Base-by-base conservation (phyloP, 331 rosid species). In the Cydonia oblonga region DNA sequence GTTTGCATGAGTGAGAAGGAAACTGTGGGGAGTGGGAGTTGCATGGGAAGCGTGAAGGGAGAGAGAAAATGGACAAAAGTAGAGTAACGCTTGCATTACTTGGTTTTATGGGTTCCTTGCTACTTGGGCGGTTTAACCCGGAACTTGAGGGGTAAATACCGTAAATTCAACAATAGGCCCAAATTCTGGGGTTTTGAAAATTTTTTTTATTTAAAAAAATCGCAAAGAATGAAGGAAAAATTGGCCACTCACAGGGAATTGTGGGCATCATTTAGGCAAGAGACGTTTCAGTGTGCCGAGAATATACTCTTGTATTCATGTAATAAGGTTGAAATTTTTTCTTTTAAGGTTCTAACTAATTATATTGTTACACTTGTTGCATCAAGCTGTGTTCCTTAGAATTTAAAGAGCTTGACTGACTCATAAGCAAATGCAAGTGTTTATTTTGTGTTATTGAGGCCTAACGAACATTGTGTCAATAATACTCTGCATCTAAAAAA, bases 41-140 rank as follows among this genome's bases (percentile, higher is more conserved):
- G 58, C 64, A 72, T 57, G 75, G 59, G 51, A 73, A 58, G 68
- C 75, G 70, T 73, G 75, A 60, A 60, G 75, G 69, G 46, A 46
- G 75, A 73, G 78, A 73, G 66, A 29, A 67, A 33, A 35, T 35
- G 75, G 78, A 33, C 59, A 61, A 52, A 74, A 66, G 44, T n/a
- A 30, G n/a, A n/a, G 63, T 64, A 60, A 67, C 59, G 70, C 59
- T 78, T 58, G 69, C 25, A 46, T 42, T 49, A n/a, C 62, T 22
- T 38, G 42, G 13, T 13, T 9, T n/a, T 18, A 9, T 38, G 10
- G 74, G 51, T 58, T 56, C 44, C 8, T 54, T 30, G n/a, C 1
- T 16, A 20, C 16, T 29, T 67, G 79, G 53, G 23, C n/a, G 35
- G 57, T 46, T 30, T 30, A 22, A 59, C 64, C 75, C 75, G 70